phyloP scores from a whole-genome alignment of 2,329 filamentous ascomycete species.

The Venturia asperata region DNA sequence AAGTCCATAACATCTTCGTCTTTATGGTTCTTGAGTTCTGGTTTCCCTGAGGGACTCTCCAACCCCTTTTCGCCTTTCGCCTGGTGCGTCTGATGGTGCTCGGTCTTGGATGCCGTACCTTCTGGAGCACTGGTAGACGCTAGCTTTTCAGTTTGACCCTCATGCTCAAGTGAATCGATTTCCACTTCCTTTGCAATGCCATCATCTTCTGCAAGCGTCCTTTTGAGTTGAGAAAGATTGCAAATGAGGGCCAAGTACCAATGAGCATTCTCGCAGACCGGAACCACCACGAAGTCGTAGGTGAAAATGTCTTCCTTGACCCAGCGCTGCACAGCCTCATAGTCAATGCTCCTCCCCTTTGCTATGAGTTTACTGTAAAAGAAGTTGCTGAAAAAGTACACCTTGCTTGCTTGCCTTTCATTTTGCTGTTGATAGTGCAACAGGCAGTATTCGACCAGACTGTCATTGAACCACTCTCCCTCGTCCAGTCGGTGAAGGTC shows the following conservation, averaged over 20 bases:
- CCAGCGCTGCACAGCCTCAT: slow-evolving; percentile 79
- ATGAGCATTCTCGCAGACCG: slow-evolving; percentile 78
- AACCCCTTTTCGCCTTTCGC: not conserved
- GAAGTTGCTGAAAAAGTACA: slow-evolving; percentile 89
- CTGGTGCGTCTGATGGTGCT: not conserved
- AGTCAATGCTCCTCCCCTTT: slow-evolving; percentile 61
- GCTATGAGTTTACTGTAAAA: slow-evolving; percentile 64
- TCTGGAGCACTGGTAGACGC: not conserved
- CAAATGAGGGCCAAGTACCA: slow-evolving; percentile 97
- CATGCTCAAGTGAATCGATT: slow-evolving; percentile 5
- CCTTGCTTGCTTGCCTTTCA: slow-evolving; percentile 25
- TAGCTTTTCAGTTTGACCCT: not conserved
- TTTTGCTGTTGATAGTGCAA: slow-evolving; percentile 36
- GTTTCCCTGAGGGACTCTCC: not conserved
- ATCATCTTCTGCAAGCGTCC: slow-evolving; percentile 22
- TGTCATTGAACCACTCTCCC: slow-evolving; percentile 85
- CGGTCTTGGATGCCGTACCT: not conserved
- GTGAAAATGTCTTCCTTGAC: slow-evolving; percentile 73
- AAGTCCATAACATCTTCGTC: not conserved
- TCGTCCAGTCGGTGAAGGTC: slow-evolving; percentile 75
- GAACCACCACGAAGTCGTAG: slow-evolving; percentile 84
- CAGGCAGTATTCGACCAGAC: slow-evolving; percentile 81
- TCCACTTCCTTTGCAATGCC: not conserved
- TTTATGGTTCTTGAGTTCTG: not conserved
- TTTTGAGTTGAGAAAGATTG: slow-evolving; percentile 63